Base-by-base conservation (phyloP, 495 filamentous ascomycete genomes). In the Hypoxylon trugodes region DNA sequence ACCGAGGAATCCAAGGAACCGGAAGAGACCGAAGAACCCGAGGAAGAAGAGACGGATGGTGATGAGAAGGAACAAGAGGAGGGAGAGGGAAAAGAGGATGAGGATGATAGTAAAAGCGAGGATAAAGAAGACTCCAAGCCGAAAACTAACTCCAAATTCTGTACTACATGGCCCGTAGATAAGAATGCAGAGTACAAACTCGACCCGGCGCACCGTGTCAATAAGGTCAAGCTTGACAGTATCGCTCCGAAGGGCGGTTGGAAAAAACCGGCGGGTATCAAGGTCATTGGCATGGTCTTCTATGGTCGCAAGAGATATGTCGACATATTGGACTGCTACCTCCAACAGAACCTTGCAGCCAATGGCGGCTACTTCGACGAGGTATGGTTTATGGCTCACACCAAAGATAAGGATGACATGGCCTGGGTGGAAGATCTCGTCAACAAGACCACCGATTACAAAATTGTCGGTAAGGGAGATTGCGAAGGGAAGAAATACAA, bases 341-440 rank as follows among this genome's bases (percentile, higher is more conserved):
- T 86, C 22, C 75, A 84, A 76, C 78, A 76, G 71, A 86, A 86
- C 52, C 67, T 86, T 13, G 76, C 71, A 22, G 69, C 74, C 12
- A 82, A 86, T 47, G 77, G 78, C 36, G 84, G 84, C 5, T 76
- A 80, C 35, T 76, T 86, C 18, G 82, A 86, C 51, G 76, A 81
- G 40, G 84, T 86, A n/a, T 72, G 81, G 48, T 85, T 84, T 59
- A 71, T 84, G 51, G 77, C 74, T 22, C 77, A 81, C 35, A 85
- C 81, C 2, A 65, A 75, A 12, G 73, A 79, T 15, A 28, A 75
- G 16, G 65, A 68, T 46, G 79, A 83, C 55, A 66, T 85, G 19
- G 70, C 76, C 51, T 85, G 79, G 78, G 72, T 86, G 4, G 51
- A 78, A 13, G 48, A 66, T 16, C 68, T 78, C 2, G 56, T 77